These are phyloP conservation scores for Sphagnurus paluster DNA, from an alignment of 1,284 basidiomycete species.

Conservation along the genomic window DNA sequence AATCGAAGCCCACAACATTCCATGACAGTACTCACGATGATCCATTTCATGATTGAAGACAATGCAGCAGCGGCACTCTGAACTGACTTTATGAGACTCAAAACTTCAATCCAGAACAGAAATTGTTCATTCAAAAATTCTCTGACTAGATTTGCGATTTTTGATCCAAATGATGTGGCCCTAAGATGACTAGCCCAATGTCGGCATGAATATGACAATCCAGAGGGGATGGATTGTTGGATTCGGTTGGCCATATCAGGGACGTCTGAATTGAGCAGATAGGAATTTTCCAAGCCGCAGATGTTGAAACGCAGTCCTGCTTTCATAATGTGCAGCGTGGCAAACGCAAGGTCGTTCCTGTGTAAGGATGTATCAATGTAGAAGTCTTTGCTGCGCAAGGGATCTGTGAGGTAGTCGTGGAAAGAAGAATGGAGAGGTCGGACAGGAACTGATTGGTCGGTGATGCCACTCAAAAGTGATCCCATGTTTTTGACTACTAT, in stretches of 20 bases:
- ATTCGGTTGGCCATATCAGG: constrained; percentile 9
- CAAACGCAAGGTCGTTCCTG: constrained; percentile 11
- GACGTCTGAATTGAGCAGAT: constrained; percentile 10
- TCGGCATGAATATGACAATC: constrained; percentile 7
- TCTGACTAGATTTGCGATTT: too few species aligned
- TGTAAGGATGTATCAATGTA: constrained; percentile 9
- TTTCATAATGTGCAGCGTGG: constrained; percentile 11
- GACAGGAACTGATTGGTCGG: constrained; percentile 8
- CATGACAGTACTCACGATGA: too few species aligned
- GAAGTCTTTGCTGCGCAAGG: constrained; percentile 12
- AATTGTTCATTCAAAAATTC: too few species aligned
- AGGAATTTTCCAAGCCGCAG: constrained; percentile 12
- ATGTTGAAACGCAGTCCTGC: constrained; percentile 12
- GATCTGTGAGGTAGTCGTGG: constrained; percentile 18
- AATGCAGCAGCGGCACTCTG: too few species aligned
- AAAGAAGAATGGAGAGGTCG: constrained; percentile 22
- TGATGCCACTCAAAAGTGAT: constrained; percentile 17
- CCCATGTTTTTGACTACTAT: constrained; percentile 17
- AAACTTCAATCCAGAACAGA: too few species aligned
- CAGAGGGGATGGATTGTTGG: background rate
- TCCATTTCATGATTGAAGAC: too few species aligned
- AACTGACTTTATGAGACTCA: too few species aligned
- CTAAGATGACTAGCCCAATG: too few species aligned
- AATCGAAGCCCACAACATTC: too few species aligned
- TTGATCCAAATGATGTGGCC: too few species aligned